phyloP scores from a whole-genome alignment of 805 yeast genomes.

The Grigorovia humatica region DNA sequence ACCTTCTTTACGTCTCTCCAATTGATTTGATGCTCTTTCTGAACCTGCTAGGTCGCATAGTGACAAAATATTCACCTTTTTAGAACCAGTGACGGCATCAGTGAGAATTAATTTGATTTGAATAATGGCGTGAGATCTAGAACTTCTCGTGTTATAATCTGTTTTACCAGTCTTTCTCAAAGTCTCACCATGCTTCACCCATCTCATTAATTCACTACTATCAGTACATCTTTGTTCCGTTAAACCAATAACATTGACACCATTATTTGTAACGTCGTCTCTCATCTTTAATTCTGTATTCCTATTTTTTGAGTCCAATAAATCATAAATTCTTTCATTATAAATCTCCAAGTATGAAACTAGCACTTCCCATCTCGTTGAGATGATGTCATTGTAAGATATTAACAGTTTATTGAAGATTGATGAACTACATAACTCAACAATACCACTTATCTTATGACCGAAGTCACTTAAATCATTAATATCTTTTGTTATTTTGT shows the following conservation, averaged over 20 bases:
- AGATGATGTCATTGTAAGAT: neutral
- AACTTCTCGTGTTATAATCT: slow-evolving; percentile 76
- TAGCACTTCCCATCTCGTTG: slow-evolving; percentile 35
- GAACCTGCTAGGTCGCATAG: slow-evolving; percentile 95
- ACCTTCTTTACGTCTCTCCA: slow-evolving; percentile 87
- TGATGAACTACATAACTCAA: slow-evolving; percentile 49
- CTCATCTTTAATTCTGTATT: slow-evolving; percentile 58
- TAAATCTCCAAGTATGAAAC: slow-evolving; percentile 79
- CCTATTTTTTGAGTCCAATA: slow-evolving; percentile 34
- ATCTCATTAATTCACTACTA: slow-evolving; percentile 48
- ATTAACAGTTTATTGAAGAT: slow-evolving; percentile 32
- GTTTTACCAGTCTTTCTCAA: slow-evolving; percentile 78
- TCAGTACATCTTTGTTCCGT: slow-evolving; percentile 47
- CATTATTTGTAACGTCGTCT: slow-evolving; percentile 44
- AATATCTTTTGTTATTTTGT: neutral
- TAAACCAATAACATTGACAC: slow-evolving; percentile 63
- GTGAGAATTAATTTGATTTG: slow-evolving; percentile 48
- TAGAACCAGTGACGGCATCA: slow-evolving; percentile 31
- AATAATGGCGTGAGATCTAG: slow-evolving; percentile 86
- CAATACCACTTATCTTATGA: slow-evolving; percentile 39
- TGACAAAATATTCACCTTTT: slow-evolving; percentile 51
- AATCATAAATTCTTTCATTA: slow-evolving; percentile 77
- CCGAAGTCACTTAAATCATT: neutral
- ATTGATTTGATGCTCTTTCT: slow-evolving; percentile 60
- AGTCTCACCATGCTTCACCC: slow-evolving; percentile 60